phyloP scores from a whole-genome alignment of 495 filamentous ascomycete species.

The Clohesyomyces aquaticus region DNA sequence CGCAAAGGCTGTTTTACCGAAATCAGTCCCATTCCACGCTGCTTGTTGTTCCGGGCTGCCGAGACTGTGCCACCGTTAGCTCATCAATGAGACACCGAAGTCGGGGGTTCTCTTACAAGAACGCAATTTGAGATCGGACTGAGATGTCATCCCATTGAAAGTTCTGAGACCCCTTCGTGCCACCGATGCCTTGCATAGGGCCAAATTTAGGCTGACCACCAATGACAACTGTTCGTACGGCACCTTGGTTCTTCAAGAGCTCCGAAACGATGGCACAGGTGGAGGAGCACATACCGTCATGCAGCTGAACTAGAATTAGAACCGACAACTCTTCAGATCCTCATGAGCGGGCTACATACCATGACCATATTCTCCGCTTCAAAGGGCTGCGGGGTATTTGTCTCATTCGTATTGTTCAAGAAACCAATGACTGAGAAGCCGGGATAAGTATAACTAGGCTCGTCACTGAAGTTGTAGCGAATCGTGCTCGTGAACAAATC shows the following conservation, averaged over 20 bases:
- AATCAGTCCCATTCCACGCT: constrained; percentile 28
- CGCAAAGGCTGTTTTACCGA: constrained; percentile 33
- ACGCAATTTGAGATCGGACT: constrained; percentile 23
- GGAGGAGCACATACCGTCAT: constrained; percentile 39
- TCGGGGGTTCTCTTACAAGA: constrained; percentile 20
- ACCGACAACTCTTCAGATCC: background rate
- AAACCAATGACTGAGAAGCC: constrained; percentile 31
- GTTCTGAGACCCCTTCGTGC: constrained; percentile 34
- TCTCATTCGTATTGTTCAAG: constrained; percentile 30
- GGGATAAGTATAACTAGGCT: constrained; percentile 29
- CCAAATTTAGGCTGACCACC: constrained; percentile 32
- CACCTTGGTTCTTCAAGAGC: constrained; percentile 33
- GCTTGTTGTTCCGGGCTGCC: constrained; percentile 16
- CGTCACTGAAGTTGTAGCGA: constrained; percentile 32
- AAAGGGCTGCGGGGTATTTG: constrained; percentile 34
- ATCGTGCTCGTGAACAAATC: constrained; percentile 27
- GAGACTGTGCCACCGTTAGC: constrained; percentile 8
- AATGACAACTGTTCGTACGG: constrained; percentile 33
- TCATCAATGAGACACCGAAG: background rate
- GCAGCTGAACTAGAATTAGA: constrained; percentile 16
- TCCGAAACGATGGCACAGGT: constrained; percentile 39
- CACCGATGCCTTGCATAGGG: constrained; percentile 39
- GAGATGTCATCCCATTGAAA: constrained; percentile 25
- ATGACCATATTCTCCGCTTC: constrained; percentile 36
- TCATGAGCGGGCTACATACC: constrained; percentile 5